phyloP scores from a whole-genome alignment of 805 yeast genomes.

The Helenozyma rhizophorensis region DNA sequence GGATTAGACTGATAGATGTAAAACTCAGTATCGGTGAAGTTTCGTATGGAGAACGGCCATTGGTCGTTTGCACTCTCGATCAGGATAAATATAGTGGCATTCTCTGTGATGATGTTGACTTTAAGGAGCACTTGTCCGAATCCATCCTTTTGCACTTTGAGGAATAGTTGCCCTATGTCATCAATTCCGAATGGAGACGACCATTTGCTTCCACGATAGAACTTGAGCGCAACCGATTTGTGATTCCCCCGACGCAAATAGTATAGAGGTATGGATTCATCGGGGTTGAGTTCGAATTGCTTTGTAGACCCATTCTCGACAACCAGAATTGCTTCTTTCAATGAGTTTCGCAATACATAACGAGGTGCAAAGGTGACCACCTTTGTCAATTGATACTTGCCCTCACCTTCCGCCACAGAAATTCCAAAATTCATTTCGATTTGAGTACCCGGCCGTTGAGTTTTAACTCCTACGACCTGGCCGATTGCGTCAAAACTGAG shows the following conservation, averaged over 20 bases:
- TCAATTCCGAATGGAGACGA: constrained; percentile 83
- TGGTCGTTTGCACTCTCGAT: constrained; percentile 64
- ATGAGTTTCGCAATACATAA: constrained; percentile 63
- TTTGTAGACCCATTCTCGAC: constrained; percentile 65
- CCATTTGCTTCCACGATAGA: constrained; percentile 60
- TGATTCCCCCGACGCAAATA: constrained; percentile 52
- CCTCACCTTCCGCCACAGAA: constrained; percentile 75
- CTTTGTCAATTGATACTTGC: constrained; percentile 72
- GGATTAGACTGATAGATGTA: constrained; percentile 86
- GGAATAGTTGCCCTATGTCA: constrained; percentile 76
- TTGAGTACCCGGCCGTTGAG: constrained; percentile 45
- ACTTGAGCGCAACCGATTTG: constrained; percentile 60
- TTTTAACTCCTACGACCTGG: constrained; percentile 54
- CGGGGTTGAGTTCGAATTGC: constrained; percentile 42
- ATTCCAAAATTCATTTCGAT: constrained; percentile 74
- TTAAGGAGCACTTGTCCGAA: constrained; percentile 67
- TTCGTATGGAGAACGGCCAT: constrained; percentile 94
- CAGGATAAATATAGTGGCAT: constrained; percentile 75
- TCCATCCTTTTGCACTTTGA: constrained; percentile 63
- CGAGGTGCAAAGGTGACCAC: constrained; percentile 81
- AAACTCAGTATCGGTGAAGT: constrained; percentile 85
- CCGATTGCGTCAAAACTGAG: constrained; percentile 90
- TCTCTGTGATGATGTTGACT: constrained; percentile 71
- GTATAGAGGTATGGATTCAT: constrained; percentile 54
- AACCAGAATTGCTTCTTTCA: constrained; percentile 52